These are phyloP conservation scores for Austroboletus olivaceoglutinosus DNA, from an alignment of 1,284 basidiomycete species.

Conservation along the genomic window DNA sequence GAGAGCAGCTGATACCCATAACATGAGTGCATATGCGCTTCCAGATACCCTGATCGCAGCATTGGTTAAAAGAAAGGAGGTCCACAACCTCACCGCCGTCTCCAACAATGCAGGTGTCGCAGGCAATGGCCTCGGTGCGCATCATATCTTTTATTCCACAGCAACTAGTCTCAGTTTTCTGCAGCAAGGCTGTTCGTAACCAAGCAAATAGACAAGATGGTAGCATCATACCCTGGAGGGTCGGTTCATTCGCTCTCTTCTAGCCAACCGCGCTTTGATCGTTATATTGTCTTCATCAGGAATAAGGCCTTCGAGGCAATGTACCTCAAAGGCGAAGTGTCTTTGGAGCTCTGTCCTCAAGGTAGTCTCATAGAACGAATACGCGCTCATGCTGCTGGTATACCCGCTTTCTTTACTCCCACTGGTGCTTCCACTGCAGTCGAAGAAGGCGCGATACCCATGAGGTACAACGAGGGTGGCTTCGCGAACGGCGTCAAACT, in stretches of 20 bases:
- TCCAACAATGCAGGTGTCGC: constrained; percentile 89
- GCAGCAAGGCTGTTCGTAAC: constrained; percentile 76
- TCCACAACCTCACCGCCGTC: constrained; percentile 75
- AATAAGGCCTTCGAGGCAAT: constrained; percentile 77
- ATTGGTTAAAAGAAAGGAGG: constrained; percentile 68
- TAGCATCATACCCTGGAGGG: constrained; percentile 88
- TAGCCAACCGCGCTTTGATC: not conserved
- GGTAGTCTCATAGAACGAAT: constrained; percentile 90
- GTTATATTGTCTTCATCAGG: constrained; percentile 36
- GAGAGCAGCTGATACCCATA: not conserved
- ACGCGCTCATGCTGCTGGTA: constrained; percentile 90
- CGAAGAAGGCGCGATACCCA: constrained; percentile 75
- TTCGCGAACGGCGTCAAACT: constrained; percentile 63
- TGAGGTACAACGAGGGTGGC: constrained; percentile 70
- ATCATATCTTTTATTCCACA: not conserved
- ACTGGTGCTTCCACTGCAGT: constrained; percentile 91
- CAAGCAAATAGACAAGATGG: constrained; percentile 80
- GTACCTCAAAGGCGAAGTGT: constrained; percentile 80
- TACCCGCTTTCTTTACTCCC: constrained; percentile 95
- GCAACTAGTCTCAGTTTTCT: constrained; percentile 2
- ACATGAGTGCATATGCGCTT: not conserved
- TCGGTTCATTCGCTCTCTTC: constrained; percentile 33
- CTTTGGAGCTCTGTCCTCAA: constrained; percentile 88
- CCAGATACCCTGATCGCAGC: constrained; percentile 85
- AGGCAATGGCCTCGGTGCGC: constrained; percentile 75